A percentile compares a stretch with the other conserved stretches of the same genome.
Evolutionary conservation across 148 eudicot species (phyloP).

Genomic region (Camellia granthamiana): DNA sequence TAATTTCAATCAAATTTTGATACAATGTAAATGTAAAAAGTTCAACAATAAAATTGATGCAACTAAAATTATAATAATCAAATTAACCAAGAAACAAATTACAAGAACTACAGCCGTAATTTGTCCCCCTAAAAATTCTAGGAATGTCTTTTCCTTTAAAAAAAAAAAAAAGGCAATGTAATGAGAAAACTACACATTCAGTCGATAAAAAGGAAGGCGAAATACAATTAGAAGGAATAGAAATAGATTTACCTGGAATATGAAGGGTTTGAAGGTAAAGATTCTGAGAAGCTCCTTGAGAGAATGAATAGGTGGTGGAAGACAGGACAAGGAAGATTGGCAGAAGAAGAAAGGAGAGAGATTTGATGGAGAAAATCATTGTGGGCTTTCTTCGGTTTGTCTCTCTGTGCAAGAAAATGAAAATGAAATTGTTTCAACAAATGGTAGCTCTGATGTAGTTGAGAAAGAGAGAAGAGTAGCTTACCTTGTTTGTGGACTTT

Average conservation of each 20-base stretch:
- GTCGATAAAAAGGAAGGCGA: too few species aligned
- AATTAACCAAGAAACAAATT: too few species aligned
- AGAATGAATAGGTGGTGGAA: slow-evolving; percentile 7
- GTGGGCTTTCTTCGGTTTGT: neutral
- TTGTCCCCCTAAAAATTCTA: too few species aligned
- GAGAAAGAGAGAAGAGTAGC: too few species aligned
- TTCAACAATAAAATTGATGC: too few species aligned
- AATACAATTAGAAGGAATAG: neutral
- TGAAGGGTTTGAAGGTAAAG: slow-evolving; percentile 9
- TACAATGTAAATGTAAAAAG: too few species aligned
- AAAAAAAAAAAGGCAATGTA: neutral
- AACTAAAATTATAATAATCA: too few species aligned
- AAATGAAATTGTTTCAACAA: too few species aligned
- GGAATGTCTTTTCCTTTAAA: neutral
- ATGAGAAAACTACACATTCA: neutral
- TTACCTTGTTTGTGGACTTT: too few species aligned
- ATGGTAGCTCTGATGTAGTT: too few species aligned
- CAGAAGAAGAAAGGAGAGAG: slow-evolving; percentile 7
- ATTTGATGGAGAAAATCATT: neutral
- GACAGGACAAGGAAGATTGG: slow-evolving; percentile 15
- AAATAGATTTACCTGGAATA: slow-evolving; percentile 16
- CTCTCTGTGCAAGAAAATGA: neutral
- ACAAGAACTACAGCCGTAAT: too few species aligned
- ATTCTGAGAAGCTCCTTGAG: slow-evolving; percentile 12
- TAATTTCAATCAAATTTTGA: too few species aligned